Conservation (phyloP, 2,329 filamentous ascomycete species). For the Grosmannia serpens region DNA sequence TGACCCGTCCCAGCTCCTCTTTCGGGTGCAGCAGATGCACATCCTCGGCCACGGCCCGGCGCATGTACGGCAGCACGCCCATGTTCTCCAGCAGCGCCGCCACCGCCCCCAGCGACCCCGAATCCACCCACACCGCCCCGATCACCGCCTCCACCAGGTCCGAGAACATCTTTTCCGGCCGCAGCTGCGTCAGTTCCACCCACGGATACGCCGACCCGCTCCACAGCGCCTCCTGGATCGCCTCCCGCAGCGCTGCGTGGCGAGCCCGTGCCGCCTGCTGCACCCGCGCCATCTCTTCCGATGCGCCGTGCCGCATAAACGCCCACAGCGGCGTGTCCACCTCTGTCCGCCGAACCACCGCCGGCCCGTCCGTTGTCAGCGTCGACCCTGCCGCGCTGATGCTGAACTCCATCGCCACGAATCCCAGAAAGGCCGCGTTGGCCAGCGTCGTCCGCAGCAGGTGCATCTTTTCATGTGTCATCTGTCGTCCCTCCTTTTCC, state of each 20-base stretch:
- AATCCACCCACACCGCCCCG: constrained; percentile 78
- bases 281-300: constrained; percentile 29
- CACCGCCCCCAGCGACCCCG: constrained; percentile 49
- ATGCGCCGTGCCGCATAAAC: constrained; percentile 51
- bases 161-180: constrained; percentile 65
- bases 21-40: constrained; percentile 55
- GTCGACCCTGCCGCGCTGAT: constrained; percentile 14
- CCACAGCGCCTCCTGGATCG: constrained; percentile 39
- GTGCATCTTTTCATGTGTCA: constrained; percentile 55
- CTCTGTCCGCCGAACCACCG: not conserved
- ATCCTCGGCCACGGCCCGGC: constrained; percentile 44
- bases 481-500: constrained; percentile 19
- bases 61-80: constrained; percentile 54
- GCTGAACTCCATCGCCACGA: constrained; percentile 51
- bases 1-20: constrained; percentile 52
- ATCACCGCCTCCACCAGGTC: constrained; percentile 74
- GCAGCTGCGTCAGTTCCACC: constrained; percentile 54
- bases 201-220: constrained; percentile 57
- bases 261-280: constrained; percentile 24
- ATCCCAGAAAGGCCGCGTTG: constrained; percentile 71
- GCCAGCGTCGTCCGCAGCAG: constrained; percentile 62
- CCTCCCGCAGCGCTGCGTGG: constrained; percentile 34
- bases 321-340: constrained; percentile 43
- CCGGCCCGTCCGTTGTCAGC: not conserved
- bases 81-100: constrained; percentile 46